Evolutionary conservation across 2,329 filamentous ascomycete genomes (phyloP), one percentile per base, ranked within the genome.

Genomic region (Eutypella sp.): DNA sequence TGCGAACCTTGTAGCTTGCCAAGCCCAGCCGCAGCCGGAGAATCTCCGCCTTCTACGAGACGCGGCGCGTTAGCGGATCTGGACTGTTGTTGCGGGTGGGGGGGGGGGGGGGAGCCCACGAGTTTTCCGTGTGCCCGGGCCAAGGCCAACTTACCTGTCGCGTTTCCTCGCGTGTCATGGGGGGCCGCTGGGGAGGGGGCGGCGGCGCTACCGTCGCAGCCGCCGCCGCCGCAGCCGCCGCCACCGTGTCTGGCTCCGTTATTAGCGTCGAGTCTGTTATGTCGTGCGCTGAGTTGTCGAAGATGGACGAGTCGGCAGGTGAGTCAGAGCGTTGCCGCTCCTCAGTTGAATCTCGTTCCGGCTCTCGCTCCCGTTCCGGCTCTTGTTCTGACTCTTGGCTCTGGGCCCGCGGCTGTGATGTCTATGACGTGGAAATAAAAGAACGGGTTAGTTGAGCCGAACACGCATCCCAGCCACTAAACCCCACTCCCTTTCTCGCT

Each of bases 1-100:
- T 90, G 47, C 76, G 77, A 53, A 91, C 73, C 66, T 90, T 90
- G 72, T 89, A 90, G 58, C 78, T 78, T 13, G 85, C 87, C 18
- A 89, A 76, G 23, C 78, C 74, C 15, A 91, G 77, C n/a, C 85
- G 78, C 9, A 88, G 74, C 42, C 77, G 77, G 38, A 90, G 71
- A 41, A 81, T 78, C 58, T 85, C 78, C 18, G 82, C 83, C 66
- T 79, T 77, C 76, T 86, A 63, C 44, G 46, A 27, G 4, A n/a
- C 19, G 15, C 38, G 41, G 16, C 24, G 27, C 18, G 46, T 48
- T 46, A 52, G 52, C 36, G 22, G 20, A 22, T 11, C 18, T 37
- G 5, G 3, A 22, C 18, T 5, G 5, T 19, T 37, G 11, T 8
- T 5, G 5, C 6, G 18, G 18, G 7, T n/a, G 18, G 33, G 34